A percentile compares a stretch with the other conserved stretches of the same genome.
Evolutionary conservation across 2,329 filamentous ascomycete genomes (phyloP).

Genomic region (Claviceps capensis): DNA sequence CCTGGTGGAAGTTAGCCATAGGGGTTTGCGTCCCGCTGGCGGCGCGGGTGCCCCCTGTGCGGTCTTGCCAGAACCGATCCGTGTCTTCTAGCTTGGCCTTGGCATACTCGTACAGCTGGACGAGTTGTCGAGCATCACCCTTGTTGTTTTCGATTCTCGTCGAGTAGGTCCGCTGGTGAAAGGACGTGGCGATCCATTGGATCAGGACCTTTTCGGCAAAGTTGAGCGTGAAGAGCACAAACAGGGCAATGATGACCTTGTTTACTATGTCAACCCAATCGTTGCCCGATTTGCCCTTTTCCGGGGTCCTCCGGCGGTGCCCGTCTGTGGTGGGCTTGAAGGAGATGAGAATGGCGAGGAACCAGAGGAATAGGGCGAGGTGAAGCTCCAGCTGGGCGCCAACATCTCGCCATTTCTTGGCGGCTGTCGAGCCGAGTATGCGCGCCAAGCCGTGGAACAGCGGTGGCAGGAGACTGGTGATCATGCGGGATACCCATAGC

Average conservation of each 20-base stretch:
- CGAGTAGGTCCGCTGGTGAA: slow-evolving; percentile 81
- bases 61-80: slow-evolving; percentile 34
- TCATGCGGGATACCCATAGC: slow-evolving; percentile 60
- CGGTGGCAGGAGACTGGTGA: slow-evolving; percentile 35
- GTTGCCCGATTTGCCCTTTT: slow-evolving; percentile 32
- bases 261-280: slow-evolving; percentile 67
- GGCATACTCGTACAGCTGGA: slow-evolving; percentile 51
- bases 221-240: slow-evolving; percentile 68
- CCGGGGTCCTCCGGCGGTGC: slow-evolving; percentile 27
- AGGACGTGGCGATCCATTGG: slow-evolving; percentile 86
- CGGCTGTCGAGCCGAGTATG: slow-evolving; percentile 66
- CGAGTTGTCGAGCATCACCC: slow-evolving; percentile 57
- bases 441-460: slow-evolving; percentile 43
- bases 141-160: slow-evolving; percentile 88
- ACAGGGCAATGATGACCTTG: slow-evolving; percentile 76
- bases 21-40: slow-evolving; percentile 59
- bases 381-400: slow-evolving; percentile 76
- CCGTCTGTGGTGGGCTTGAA: slow-evolving; percentile 69
- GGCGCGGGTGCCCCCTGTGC: slow-evolving; percentile 16
- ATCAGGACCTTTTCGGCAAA: slow-evolving; percentile 87
- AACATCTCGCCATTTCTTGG: slow-evolving; percentile 88
- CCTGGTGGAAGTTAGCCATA: slow-evolving; percentile 56
- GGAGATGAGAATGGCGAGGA: slow-evolving; percentile 72
- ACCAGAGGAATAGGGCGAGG: slow-evolving; percentile 81
- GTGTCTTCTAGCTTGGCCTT: slow-evolving; percentile 54